phyloP scores from a whole-genome alignment of 1,139 yeast species.

The Magnusiomyces sp. region DNA sequence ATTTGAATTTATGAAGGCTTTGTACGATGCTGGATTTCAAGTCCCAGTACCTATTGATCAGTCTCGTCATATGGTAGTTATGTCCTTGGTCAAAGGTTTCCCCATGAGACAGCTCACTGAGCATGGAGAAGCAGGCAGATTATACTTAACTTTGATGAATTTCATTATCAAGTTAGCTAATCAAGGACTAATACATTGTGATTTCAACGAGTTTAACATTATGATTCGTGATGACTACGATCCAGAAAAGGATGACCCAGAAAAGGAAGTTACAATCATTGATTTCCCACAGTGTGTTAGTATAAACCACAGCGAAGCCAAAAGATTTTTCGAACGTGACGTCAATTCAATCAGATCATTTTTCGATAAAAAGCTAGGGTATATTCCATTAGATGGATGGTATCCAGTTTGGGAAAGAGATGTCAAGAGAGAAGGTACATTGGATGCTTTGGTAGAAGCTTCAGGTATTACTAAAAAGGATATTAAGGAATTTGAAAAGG shows the following conservation, averaged over 20 bases:
- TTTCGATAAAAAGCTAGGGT: constrained; percentile 70
- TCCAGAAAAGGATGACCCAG: constrained; percentile 39
- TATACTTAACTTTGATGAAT: constrained; percentile 78
- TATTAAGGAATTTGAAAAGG: constrained; percentile 65
- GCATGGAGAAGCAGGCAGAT: constrained; percentile 56
- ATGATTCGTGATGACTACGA: constrained; percentile 59
- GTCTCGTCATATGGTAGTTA: constrained; percentile 84
- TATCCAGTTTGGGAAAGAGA: constrained; percentile 78
- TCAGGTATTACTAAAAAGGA: constrained; percentile 81
- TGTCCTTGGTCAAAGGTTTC: constrained; percentile 83
- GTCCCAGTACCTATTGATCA: constrained; percentile 88
- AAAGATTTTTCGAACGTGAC: constrained; percentile 80
- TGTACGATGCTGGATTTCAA: constrained; percentile 64
- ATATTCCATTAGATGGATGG: constrained; percentile 51
- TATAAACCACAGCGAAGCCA: constrained; percentile 83
- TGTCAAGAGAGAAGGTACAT: constrained; percentile 52
- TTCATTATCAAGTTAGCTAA: constrained; percentile 78
- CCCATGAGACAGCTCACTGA: constrained; percentile 79
- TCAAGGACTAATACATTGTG: constrained; percentile 92
- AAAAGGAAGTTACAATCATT: constrained; percentile 63
- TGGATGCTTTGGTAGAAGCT: constrained; percentile 82
- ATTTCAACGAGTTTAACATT: constrained; percentile 91
- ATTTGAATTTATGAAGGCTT: constrained; percentile 72
- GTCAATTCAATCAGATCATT: constrained; percentile 81
- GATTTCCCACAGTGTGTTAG: constrained; percentile 99